Evolutionary conservation across 352 stramenopile species (phyloP), one percentile per base, ranked within the genome.

Genomic region (Phytophthora hybrid): DNA sequence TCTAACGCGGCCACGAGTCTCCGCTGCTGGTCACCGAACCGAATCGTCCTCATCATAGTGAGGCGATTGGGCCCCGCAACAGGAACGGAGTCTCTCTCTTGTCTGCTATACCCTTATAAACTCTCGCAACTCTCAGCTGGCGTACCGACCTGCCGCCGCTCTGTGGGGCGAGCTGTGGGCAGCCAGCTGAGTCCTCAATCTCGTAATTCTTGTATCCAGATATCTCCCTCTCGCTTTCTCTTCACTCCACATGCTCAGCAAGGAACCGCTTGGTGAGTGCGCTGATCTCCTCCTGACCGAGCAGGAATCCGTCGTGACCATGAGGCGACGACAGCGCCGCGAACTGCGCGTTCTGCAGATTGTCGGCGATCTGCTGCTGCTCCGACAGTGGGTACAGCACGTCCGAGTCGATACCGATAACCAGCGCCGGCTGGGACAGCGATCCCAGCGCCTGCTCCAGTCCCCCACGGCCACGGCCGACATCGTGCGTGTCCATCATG

Each of bases 401-500:
- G 75, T 99, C 97, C 63, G 87, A 97, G 65, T 98, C 91, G 57
- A 99, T 95, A 37, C 97, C 97, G 47, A 99, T 69, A n/a, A 99
- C 82, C 61, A 98, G 84, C 18, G 91, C 85, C 8, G 96, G 96
- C 66, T 90, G 83, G 18, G 78, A 64, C 19, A 97, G 74, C 29
- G 84, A 74, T 1, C 58, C 49, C 13, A 96, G 80, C 29, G 88
- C 87, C 5, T 78, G 56, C 62, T 94, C 73, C 11, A 99, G 76
- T 54, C 92, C 90, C 11, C 88, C 94, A 34, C 96, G 88, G 32
- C 78, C 80, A 10, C 93, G 85, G 2, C 89, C 90, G 18, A 99
- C 83, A 78, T 99, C 96, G 69, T 99, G 97, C 9, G 92, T 96
- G 84, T 99, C 97, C 95, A 99, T 99, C 80, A 98, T 83, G 73